Evolutionary conservation across 108 stramenopile genomes (phyloP), one percentile per base, ranked within the genome.

Genomic region (Skeletonema grethae): DNA sequence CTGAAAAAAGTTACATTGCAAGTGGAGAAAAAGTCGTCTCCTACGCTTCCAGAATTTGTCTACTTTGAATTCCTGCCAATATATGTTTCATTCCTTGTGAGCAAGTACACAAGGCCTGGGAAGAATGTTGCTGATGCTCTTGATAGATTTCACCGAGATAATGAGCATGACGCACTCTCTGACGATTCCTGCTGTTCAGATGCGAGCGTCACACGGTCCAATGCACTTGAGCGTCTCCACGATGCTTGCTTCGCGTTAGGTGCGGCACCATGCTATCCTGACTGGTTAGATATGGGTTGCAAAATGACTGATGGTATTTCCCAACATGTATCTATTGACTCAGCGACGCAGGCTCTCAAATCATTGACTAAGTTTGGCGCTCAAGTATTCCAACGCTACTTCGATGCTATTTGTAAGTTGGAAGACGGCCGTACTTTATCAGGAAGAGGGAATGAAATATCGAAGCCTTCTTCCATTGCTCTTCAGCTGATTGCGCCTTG

Each of bases 221-320:
- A 76, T 69, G 85, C 80, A 2, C 60, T 86, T 12, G 58, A 65
- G 53, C 76, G 81, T 28, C 82, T 91, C 31, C 76, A 87, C 58
- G 75, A 86, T 20, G 85, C 83, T 20, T 91, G 89, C 63, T 64
- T 69, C 11, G 58, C 66, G 32, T 84, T 89, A 43, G 93, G 90
- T 18, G 89, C 86, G 9, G 88, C 90, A 18, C 93, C 93, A 13
- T 77, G 79, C 32, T 85, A 89, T 72, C 93, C 93, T 5, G 93
- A 94, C 60, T 94, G 89, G 89, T 74, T 94, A 48, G 93, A 94
- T 61, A 61, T 43, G 1, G 77, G 65, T 22, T 89, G 87, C 57
- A 72, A 57, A 32, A 72, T 91, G 50, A 80, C 77, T 13, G 69
- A 72, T 15, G 84, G 75, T 5, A 73, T 94, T 38, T 31, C 60